These are phyloP conservation scores for Arabis alpina DNA, from an alignment of 345 rosid genomes.

Conservation along the genomic window DNA sequence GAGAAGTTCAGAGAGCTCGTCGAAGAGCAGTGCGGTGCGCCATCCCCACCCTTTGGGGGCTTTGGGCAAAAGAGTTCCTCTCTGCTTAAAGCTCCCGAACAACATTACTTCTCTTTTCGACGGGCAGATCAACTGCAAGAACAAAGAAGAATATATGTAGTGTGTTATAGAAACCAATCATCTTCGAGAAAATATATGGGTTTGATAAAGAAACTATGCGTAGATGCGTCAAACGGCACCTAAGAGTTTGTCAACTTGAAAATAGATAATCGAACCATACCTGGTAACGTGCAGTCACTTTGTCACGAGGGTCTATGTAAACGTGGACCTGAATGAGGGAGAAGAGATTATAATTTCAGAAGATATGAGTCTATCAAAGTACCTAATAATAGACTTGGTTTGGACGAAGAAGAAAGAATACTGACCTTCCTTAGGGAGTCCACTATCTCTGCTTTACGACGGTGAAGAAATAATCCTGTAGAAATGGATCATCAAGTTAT, in stretches of 20 bases:
- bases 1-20: slow-evolving; percentile 88
- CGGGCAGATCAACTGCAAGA: slow-evolving; percentile 78
- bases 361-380: background rate
- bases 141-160: background rate
- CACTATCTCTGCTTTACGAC: slow-evolving; percentile 82
- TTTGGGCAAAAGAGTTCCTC: slow-evolving; percentile 87
- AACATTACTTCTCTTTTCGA: slow-evolving; percentile 95
- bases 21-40: slow-evolving; percentile 85
- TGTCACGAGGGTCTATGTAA: slow-evolving; percentile 86
- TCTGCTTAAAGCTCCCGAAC: slow-evolving; percentile 85
- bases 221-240: slow-evolving; percentile 2
- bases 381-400: background rate
- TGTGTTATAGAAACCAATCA: slow-evolving; percentile 7
- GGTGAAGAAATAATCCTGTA: slow-evolving; percentile 93
- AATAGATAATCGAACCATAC: slow-evolving; percentile 39
- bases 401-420: slow-evolving; percentile 3
- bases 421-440: slow-evolving; percentile 81
- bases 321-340: slow-evolving; percentile 65
- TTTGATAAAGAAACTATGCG: background rate
- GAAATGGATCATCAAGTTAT: slow-evolving; percentile 19
- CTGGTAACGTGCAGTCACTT: slow-evolving; percentile 97
- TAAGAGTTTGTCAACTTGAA: background rate
- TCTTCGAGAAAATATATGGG: background rate
- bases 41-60: slow-evolving; percentile 99
- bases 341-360: background rate